Base-by-base conservation (phyloP, 2,329 filamentous ascomycete species). In the Pseudopithomyces chartarum region DNA sequence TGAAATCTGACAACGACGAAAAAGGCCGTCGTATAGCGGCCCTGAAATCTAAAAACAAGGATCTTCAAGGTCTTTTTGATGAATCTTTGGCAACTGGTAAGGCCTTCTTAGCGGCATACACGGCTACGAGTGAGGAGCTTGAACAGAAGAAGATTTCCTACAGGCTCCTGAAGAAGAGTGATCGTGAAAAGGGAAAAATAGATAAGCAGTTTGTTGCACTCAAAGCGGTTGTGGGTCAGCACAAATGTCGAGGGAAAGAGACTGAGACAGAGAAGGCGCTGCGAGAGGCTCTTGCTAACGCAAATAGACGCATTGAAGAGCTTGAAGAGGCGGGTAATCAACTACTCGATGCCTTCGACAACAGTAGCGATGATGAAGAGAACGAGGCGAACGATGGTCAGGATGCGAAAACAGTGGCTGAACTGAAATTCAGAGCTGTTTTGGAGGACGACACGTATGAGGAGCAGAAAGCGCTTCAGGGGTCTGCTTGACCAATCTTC, bases 171-270 rank as follows among this genome's bases (percentile, higher is more conserved):
- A 58, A 59, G 46, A 62, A 61, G 42, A 62, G 58, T 42, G 62
- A 65, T n/a, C 57, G 59, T 13, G 42, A 53, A 7, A 67, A 66
- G 19, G 62, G 48, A 5, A 65, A 62, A 33, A 42, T 65, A 10
- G 54, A 53, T 42, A 57, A 58, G 56, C 0, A 66, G 65, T 38
- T 40, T 66, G 17, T n/a, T n/a, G 51, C 36, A 13, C 44, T 64
- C 12, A 64, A 67, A 43, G 56, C 58, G 1, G 26, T 39, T 0
- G 38, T 64, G 12, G 49, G 48, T n/a, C 32, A 36, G 13, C 58
- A 51, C 20, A 38, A 26, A 3, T 43, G 44, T 17, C 42, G 38
- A n/a, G 38, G 26, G 13, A 54, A 20, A 6, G 22, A 39, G 6
- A 40, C 5, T 13, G 5, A 5, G 1, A 58, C 42, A 6, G 54